These are phyloP conservation scores for Pittosporum tobira DNA, from an alignment of 129 eudicot species.

Conservation along the genomic window DNA sequence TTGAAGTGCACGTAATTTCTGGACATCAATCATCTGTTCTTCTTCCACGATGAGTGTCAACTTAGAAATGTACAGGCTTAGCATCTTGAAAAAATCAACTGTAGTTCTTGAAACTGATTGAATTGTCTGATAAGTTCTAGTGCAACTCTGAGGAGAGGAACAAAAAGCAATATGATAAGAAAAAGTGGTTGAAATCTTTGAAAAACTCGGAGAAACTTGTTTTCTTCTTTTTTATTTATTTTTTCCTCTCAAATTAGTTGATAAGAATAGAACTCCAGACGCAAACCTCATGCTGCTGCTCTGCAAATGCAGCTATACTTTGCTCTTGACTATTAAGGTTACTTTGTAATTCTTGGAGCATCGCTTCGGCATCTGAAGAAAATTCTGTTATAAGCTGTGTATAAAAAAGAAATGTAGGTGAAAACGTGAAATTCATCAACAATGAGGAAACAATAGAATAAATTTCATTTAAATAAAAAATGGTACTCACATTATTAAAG, in stretches of 20 bases:
- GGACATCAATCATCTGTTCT: conserved; percentile 24
- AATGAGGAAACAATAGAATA: not conserved
- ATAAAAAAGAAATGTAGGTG: conserved; percentile 7
- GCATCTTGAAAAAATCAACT: conserved; percentile 33
- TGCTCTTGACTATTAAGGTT: conserved; percentile 42
- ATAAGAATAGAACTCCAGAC: not conserved
- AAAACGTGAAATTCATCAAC: not conserved
- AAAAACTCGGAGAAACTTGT: no score
- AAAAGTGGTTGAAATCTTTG: no score
- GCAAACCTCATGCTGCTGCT: conserved; percentile 46
- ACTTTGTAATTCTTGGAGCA: conserved; percentile 35
- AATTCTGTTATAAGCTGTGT: conserved; percentile 37
- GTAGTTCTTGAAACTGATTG: conserved; percentile 34
- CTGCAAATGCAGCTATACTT: conserved; percentile 34
- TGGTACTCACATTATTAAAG: conserved; percentile 29
- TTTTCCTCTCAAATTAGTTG: not conserved
- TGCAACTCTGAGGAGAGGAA: conserved; percentile 31
- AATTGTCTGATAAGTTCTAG: conserved; percentile 41
- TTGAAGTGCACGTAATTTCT: conserved; percentile 32
- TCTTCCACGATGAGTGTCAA: conserved; percentile 44
- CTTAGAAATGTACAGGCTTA: conserved; percentile 24
- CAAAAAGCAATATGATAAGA: not conserved
- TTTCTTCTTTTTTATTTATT: no score
- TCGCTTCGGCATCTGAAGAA: conserved; percentile 32
- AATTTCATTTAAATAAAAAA: not conserved